These are phyloP conservation scores for Neopestalotiopsis clavispora DNA, from an alignment of 2,329 filamentous ascomycete species.

Conservation along the genomic window DNA sequence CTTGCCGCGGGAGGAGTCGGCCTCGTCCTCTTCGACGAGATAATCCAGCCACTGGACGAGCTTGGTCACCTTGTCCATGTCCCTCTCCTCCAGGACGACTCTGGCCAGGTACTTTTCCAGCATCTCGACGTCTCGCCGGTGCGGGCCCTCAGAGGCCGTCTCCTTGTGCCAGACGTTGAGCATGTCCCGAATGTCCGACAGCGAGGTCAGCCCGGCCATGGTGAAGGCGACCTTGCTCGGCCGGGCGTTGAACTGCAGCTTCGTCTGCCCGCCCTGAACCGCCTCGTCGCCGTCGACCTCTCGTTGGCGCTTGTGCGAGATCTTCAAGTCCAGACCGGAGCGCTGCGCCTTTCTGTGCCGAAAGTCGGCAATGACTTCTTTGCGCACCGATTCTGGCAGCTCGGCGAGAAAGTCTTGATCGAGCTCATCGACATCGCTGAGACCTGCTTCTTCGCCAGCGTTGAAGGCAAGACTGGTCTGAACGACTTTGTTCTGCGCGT, in stretches of 20 bases:
- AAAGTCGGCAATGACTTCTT: conserved; percentile 80
- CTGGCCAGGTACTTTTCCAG: conserved; percentile 73
- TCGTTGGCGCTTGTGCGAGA: conserved; percentile 24
- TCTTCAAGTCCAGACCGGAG: conserved; percentile 53
- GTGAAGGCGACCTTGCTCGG: conserved; percentile 55
- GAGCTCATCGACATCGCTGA: conserved; percentile 53
- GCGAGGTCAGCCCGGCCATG: conserved; percentile 44
- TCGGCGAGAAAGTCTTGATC: conserved; percentile 80
- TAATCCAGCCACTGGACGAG: conserved; percentile 72
- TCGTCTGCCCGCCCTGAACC: conserved; percentile 42
- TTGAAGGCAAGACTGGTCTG: conserved; percentile 73
- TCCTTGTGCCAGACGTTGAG: conserved; percentile 77
- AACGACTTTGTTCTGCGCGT: conserved; percentile 64
- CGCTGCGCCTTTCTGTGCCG: conserved; percentile 64
- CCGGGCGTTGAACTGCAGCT: conserved; percentile 50
- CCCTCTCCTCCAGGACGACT: conserved; percentile 76
- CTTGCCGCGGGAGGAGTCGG: conserved; percentile 33
- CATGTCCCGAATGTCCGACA: conserved; percentile 72
- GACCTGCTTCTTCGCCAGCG: conserved; percentile 28
- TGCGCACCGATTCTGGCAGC: conserved; percentile 79
- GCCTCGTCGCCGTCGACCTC: conserved; percentile 22
- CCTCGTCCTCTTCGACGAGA: conserved; percentile 41
- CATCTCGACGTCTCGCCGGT: conserved; percentile 76
- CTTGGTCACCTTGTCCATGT: conserved; percentile 75
- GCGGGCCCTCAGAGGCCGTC: conserved; percentile 77